These are phyloP conservation scores for Baorangia bicolor DNA, from an alignment of 768 basidiomycete species.

Conservation along the genomic window DNA sequence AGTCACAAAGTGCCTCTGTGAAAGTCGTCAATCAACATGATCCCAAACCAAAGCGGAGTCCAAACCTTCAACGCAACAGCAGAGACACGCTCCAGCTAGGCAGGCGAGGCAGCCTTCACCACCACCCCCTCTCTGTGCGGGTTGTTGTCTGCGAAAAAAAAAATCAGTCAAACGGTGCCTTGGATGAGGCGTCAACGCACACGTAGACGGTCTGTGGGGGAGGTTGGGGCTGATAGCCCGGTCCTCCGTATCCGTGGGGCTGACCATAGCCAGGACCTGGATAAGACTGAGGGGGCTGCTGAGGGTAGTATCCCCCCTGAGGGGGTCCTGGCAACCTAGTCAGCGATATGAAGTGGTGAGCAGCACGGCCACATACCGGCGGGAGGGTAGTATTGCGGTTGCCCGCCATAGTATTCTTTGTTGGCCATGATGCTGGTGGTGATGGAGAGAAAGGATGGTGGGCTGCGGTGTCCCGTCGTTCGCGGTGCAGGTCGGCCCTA, in stretches of 20 bases:
- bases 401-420: constrained; percentile 67
- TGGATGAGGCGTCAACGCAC: constrained; percentile 41
- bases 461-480: constrained; percentile 13
- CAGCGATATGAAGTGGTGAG: neutral
- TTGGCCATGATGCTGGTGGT: constrained; percentile 53
- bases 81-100: constrained; percentile 45
- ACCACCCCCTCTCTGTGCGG: constrained; percentile 34
- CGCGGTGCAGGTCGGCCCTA: constrained; percentile 17
- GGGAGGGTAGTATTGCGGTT: constrained; percentile 57
- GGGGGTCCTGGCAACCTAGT: constrained; percentile 48
- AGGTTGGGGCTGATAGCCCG: constrained; percentile 54
- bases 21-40: constrained; percentile 22
- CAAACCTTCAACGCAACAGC: constrained; percentile 53
- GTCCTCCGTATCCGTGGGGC: constrained; percentile 25
- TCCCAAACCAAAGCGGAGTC: constrained; percentile 21
- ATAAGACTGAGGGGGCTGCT: constrained; percentile 74
- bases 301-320: constrained; percentile 71
- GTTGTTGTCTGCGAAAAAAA: constrained; percentile 39
- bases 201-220: constrained; percentile 84
- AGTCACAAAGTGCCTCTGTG: constrained; percentile 69
- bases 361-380: constrained; percentile 38
- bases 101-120: constrained; percentile 45
- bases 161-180: neutral
- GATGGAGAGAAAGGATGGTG: constrained; percentile 13
- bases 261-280: constrained; percentile 47